Conservation (phyloP, 1,284 basidiomycete genomes). For the Microbotryum lychnidis-dioicae region DNA sequence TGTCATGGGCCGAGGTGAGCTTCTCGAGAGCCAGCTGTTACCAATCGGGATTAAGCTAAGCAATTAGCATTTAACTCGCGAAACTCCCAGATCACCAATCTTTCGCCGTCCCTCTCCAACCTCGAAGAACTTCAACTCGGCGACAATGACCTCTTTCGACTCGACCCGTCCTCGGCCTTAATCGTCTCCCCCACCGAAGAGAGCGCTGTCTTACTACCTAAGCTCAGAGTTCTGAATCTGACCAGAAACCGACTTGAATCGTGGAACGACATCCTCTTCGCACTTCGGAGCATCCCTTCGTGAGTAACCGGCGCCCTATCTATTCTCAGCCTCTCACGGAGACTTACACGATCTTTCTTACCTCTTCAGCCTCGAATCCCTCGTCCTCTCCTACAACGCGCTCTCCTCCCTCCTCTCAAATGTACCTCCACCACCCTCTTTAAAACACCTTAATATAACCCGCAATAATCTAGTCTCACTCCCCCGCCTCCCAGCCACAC, state of each 20-base stretch:
- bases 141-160: constrained; percentile 54
- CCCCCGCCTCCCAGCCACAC: constrained; percentile 16
- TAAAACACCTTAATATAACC: constrained; percentile 54
- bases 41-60: no score
- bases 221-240: constrained; percentile 59
- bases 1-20: constrained; percentile 60
- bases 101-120: constrained; percentile 52
- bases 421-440: constrained; percentile 33
- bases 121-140: constrained; percentile 65
- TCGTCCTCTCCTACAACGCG: constrained; percentile 54
- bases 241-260: constrained; percentile 59
- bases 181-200: constrained; percentile 23
- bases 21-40: neutral
- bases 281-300: constrained; percentile 49
- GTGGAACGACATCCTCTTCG: constrained; percentile 52
- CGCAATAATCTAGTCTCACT: constrained; percentile 57
- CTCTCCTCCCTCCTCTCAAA: constrained; percentile 49
- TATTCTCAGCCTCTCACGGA: no score
- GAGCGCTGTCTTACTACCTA: constrained; percentile 11
- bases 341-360: neutral
- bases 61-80: no score
- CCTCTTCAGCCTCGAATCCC: constrained; percentile 49
- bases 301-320: constrained; percentile 38
- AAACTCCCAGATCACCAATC: constrained; percentile 37
- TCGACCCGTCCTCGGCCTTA: constrained; percentile 35